These are phyloP conservation scores for Didymella segeticola DNA, from an alignment of 2,329 filamentous ascomycete species.

Conservation along the genomic window DNA sequence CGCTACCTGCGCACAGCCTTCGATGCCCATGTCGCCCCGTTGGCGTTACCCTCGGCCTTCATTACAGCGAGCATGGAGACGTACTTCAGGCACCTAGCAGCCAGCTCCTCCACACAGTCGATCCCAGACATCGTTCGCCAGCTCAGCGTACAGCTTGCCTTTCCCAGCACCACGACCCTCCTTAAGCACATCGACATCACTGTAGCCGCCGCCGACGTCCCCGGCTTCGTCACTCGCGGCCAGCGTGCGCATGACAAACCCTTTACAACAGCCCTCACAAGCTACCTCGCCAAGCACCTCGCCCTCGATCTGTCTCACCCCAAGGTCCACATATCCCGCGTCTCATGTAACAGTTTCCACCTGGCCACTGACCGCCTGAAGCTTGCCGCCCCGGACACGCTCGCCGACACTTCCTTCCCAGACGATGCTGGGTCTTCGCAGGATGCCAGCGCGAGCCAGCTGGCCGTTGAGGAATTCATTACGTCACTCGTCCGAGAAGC, in stretches of 20 bases:
- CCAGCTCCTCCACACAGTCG: constrained; percentile 35
- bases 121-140: constrained; percentile 42
- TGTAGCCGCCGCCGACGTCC: constrained; percentile 51
- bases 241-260: constrained; percentile 28
- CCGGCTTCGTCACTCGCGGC: constrained; percentile 43
- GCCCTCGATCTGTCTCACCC: constrained; percentile 51
- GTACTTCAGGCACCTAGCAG: constrained; percentile 67
- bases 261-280: constrained; percentile 50
- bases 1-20: constrained; percentile 59
- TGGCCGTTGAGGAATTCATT: constrained; percentile 43
- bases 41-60: constrained; percentile 54
- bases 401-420: constrained; percentile 32
- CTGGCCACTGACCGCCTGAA: constrained; percentile 51
- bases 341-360: constrained; percentile 53
- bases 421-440: constrained; percentile 30
- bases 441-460: constrained; percentile 40
- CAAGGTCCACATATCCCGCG: constrained; percentile 50
- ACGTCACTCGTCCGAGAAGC: constrained; percentile 42
- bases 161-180: constrained; percentile 35
- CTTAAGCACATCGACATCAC: constrained; percentile 54
- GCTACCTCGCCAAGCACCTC: constrained; percentile 51
- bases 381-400: constrained; percentile 38
- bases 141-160: constrained; percentile 47
- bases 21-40: constrained; percentile 56
- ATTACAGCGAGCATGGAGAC: constrained; percentile 54